phyloP scores from a whole-genome alignment of 441 rosid species.

The Manihot esculenta region DNA sequence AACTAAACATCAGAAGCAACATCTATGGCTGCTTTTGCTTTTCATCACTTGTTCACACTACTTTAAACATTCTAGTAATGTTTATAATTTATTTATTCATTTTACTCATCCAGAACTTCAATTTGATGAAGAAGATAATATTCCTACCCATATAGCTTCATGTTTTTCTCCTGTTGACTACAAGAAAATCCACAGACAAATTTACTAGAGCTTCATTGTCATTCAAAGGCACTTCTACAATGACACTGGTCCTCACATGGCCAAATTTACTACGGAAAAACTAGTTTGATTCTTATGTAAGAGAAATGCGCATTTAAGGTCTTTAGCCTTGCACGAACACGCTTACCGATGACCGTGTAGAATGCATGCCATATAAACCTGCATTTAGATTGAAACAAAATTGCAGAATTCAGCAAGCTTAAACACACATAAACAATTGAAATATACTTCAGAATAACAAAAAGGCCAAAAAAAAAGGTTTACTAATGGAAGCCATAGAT shows the following conservation, averaged over 20 bases:
- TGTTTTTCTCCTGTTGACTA: background rate
- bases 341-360: conserved; percentile 73
- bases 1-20: background rate
- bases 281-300: background rate
- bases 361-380: conserved; percentile 95
- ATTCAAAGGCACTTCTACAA: background rate
- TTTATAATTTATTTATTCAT: background rate
- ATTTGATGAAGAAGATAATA: background rate
- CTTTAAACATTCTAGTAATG: background rate
- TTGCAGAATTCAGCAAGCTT: background rate
- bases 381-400: conserved; percentile 30
- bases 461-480: background rate
- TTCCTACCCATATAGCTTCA: background rate
- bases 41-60: background rate
- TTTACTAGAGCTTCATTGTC: background rate
- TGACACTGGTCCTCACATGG: background rate
- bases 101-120: background rate
- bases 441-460: background rate
- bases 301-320: background rate
- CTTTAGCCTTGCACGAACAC: conserved; percentile 12
- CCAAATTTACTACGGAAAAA: conserved; percentile 3
- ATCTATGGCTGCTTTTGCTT: background rate
- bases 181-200: too few species aligned
- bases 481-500: background rate
- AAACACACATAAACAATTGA: background rate